Percentiles rank a stretch among this genome's conserved stretches.
These are phyloP conservation scores for Rhynchospora pubera DNA, from an alignment of 176 grass and related monocot genomes.

Conservation along the genomic window DNA sequence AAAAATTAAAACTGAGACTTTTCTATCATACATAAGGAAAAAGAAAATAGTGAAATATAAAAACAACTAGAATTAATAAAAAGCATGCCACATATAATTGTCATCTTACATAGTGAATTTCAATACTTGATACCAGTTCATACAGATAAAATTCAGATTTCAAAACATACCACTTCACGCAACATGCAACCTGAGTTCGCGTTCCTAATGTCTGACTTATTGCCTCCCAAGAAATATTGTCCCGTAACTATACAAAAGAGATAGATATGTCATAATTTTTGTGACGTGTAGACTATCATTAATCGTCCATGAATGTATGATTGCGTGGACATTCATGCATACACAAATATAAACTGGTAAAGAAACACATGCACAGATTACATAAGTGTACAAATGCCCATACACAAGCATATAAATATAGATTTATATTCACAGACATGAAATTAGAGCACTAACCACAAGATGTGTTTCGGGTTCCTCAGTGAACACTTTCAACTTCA, in stretches of 20 bases:
- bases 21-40: neutral
- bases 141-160: constrained; percentile 7
- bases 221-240: constrained; percentile 81
- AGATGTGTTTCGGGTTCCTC: constrained; percentile 22
- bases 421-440: neutral
- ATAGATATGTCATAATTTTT: neutral
- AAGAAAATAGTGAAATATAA: neutral
- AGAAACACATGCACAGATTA: neutral
- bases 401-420: neutral
- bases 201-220: constrained; percentile 76
- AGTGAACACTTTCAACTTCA: constrained; percentile 48
- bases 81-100: neutral
- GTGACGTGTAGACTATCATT: neutral
- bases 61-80: neutral
- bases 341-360: neutral
- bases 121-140: neutral
- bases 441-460: constrained; percentile 29
- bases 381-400: neutral
- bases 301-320: neutral
- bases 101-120: neutral
- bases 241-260: constrained; percentile 45
- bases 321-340: neutral
- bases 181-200: constrained; percentile 28
- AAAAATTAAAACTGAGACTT: neutral
- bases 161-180: constrained; percentile 58